Conservation (phyloP, 208 protist species). For the Trypanosoma mega region DNA sequence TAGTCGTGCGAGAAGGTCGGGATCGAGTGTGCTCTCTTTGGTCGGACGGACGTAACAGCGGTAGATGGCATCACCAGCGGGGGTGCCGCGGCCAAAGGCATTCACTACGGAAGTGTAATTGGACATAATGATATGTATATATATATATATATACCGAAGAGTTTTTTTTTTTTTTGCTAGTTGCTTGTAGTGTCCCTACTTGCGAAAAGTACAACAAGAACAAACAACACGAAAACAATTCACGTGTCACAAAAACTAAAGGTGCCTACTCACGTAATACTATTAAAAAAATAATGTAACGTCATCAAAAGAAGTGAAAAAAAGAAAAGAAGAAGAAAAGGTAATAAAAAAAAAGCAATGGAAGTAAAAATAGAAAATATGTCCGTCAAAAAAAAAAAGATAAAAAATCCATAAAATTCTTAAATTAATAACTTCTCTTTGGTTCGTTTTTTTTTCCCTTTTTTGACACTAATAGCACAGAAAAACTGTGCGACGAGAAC, state of each 20-base stretch:
- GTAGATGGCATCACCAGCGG: conserved; percentile 87
- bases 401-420: neutral
- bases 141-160: neutral
- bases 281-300: no score
- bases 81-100: conserved; percentile 84
- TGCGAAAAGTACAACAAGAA: no score
- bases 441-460: neutral
- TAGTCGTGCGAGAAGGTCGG: conserved; percentile 59
- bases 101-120: conserved; percentile 27
- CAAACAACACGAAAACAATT: conserved; percentile 4
- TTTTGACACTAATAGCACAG: no score
- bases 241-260: no score
- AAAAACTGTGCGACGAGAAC: no score
- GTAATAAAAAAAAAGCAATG: conserved; percentile 11
- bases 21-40: conserved; percentile 83
- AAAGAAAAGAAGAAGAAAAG: neutral
- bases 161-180: conserved; percentile 2
- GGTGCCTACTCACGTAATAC: no score
- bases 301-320: neutral
- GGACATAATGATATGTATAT: neutral
- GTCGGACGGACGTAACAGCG: conserved; percentile 70
- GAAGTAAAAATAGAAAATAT: conserved; percentile 4
- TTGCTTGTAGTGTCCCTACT: no score
- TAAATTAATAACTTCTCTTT: neutral
- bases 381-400: conserved; percentile 7